Evolutionary conservation across 768 basidiomycete genomes (phyloP).

Genomic region (Suillus variegatus): DNA sequence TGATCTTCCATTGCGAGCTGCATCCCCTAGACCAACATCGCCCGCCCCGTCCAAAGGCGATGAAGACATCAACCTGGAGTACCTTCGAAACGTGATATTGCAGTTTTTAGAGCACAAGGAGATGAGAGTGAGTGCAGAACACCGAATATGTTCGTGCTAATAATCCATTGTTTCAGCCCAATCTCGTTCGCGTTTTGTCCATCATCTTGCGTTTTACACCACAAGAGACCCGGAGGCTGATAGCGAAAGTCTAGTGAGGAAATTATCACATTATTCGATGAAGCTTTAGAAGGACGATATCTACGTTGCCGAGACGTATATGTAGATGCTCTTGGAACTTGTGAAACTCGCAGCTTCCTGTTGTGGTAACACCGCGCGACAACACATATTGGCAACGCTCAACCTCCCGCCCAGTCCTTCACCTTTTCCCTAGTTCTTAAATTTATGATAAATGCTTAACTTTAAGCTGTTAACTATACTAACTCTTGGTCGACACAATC

Average conservation of each 20-base stretch:
- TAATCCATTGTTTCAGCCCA: slow-evolving; percentile 53
- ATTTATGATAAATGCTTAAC: neutral
- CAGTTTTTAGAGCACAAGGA: slow-evolving; percentile 99
- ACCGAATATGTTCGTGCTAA: neutral
- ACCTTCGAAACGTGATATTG: slow-evolving; percentile 91
- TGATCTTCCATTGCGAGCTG: slow-evolving; percentile 39
- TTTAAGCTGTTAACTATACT: neutral
- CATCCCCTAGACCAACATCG: slow-evolving; percentile 36
- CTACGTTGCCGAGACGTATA: neutral
- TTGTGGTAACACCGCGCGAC: neutral
- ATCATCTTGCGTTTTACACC: slow-evolving; percentile 95
- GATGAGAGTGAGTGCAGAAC: slow-evolving; percentile 75
- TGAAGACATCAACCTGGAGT: slow-evolving; percentile 94
- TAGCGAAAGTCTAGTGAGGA: slow-evolving; percentile 71
- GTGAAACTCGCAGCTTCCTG: neutral
- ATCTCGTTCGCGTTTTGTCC: slow-evolving; percentile 87
- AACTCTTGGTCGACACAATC: neutral
- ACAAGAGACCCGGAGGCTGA: slow-evolving; percentile 85
- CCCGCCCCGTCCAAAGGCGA: slow-evolving; percentile 49
- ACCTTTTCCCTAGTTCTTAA: neutral
- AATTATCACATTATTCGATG: neutral
- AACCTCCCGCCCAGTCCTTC: neutral
- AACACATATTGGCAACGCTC: too few species aligned
- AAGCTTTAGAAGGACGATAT: neutral
- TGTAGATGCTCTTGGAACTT: neutral